A percentile compares a stretch with the other conserved stretches of the same genome.
These are phyloP conservation scores for Kregervanrija delftensis DNA, from an alignment of 805 yeast species.

Conservation along the genomic window DNA sequence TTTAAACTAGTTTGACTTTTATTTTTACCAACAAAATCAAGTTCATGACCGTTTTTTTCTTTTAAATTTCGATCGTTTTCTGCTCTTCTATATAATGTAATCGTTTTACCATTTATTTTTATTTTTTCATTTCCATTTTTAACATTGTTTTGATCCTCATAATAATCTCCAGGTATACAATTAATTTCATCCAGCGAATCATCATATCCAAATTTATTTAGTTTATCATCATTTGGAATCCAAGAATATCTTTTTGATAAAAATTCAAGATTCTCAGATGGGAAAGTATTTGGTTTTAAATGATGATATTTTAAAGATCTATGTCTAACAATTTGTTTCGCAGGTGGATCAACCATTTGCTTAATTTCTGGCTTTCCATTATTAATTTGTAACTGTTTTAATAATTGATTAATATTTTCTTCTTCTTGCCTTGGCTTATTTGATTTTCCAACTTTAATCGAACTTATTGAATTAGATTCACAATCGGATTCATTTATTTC, in stretches of 20 bases:
- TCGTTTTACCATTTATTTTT: too few relatives aligned
- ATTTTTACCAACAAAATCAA: too few relatives aligned
- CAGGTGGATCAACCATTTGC: slow-evolving; percentile 1
- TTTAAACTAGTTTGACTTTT: too few relatives aligned
- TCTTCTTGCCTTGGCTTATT: too few relatives aligned
- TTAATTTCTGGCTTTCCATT: neutral
- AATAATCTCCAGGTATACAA: slow-evolving; percentile 29
- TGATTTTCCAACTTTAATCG: too few relatives aligned
- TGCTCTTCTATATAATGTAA: too few relatives aligned
- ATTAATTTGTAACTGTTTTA: neutral
- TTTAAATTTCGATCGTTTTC: too few relatives aligned
- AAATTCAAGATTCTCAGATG: slow-evolving; percentile 6
- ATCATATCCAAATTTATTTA: neutral
- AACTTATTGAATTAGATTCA: too few relatives aligned
- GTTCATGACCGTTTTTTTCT: too few relatives aligned
- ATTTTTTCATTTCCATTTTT: neutral
- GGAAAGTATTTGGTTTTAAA: neutral
- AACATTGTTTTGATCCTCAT: slow-evolving; percentile 17
- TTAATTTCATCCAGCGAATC: slow-evolving; percentile 28
- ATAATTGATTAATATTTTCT: too few relatives aligned
- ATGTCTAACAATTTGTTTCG: neutral
- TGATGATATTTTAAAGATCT: slow-evolving; percentile 10
- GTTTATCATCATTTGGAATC: neutral
- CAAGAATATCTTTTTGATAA: slow-evolving; percentile 2
- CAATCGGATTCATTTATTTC: neutral